Percentiles rank a stretch among this genome's conserved stretches.
Evolutionary conservation across 2,329 filamentous ascomycete genomes (phyloP).

Genomic region (Fusarium chuoi): DNA sequence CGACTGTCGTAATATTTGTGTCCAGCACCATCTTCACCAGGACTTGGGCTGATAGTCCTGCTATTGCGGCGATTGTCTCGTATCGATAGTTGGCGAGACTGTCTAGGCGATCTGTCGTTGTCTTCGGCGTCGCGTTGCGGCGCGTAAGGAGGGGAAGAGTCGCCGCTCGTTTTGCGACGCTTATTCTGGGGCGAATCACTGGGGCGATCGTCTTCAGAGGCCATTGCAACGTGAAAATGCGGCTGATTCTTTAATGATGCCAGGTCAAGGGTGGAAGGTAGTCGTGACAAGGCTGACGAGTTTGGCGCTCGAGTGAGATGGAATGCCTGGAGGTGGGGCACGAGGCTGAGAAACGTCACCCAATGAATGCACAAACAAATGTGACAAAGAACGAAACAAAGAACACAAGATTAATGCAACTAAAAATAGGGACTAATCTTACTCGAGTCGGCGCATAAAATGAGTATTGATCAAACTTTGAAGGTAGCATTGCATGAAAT

Average conservation of each 20-base stretch:
- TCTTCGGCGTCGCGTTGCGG: constrained; percentile 35
- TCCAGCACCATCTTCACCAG: constrained; percentile 34
- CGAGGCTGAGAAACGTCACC: constrained; percentile 27
- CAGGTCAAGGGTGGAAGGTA: constrained; percentile 19
- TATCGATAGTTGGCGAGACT: constrained; percentile 30
- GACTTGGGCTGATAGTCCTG: constrained; percentile 42
- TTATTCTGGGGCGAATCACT: constrained; percentile 46
- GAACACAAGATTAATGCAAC: constrained; percentile 2
- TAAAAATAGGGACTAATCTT: constrained; percentile 24
- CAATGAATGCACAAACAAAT: constrained; percentile 17
- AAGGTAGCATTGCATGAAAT: constrained; percentile 17
- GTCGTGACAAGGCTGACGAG: constrained; percentile 37
- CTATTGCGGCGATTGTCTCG: constrained; percentile 33
- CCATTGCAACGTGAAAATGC: constrained; percentile 40
- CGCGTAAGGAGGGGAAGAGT: constrained; percentile 43
- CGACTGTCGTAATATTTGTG: constrained; percentile 45
- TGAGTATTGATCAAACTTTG: background rate
- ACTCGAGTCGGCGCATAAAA: constrained; percentile 9
- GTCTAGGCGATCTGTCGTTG: constrained; percentile 11
- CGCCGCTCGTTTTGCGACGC: constrained; percentile 48
- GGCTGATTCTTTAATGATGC: constrained; percentile 19
- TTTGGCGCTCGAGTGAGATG: background rate
- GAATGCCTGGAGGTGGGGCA: constrained; percentile 24
- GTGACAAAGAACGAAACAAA: background rate
- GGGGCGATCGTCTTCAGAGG: constrained; percentile 41